These are phyloP conservation scores for Olyra latifolia DNA, from an alignment of 176 grass and related monocot species.

Conservation along the genomic window DNA sequence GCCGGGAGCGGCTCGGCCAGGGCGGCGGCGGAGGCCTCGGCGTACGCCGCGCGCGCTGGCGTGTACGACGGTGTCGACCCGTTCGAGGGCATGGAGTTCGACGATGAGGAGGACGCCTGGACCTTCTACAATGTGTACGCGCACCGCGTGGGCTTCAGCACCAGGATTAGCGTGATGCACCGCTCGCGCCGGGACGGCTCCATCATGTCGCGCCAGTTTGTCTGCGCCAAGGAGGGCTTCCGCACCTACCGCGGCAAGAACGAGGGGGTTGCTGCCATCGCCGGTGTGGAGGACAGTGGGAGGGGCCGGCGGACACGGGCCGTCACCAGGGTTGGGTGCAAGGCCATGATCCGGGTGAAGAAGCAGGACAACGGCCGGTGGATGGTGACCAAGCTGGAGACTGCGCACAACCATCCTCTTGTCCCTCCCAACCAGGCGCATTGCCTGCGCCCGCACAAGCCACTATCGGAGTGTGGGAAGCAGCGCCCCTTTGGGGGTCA, in stretches of 20 bases:
- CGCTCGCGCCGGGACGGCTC: conserved; percentile 64
- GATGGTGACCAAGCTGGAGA: conserved; percentile 70
- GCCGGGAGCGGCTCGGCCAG: conserved; percentile 18
- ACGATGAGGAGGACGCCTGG: conserved; percentile 64
- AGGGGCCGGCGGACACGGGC: conserved; percentile 54
- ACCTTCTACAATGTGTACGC: conserved; percentile 76
- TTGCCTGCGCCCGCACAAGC: conserved; percentile 54
- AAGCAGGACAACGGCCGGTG: conserved; percentile 58
- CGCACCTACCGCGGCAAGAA: conserved; percentile 67
- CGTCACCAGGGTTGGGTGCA: conserved; percentile 73
- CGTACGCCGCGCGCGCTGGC: conserved; percentile 43
- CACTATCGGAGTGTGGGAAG: conserved; percentile 61
- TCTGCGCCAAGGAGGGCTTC: conserved; percentile 78
- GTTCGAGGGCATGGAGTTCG: conserved; percentile 73
- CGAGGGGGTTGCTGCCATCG: background rate
- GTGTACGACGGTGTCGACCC: conserved; percentile 55
- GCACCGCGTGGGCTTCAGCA: conserved; percentile 67
- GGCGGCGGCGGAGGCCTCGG: background rate
- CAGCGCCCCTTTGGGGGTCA: conserved; percentile 20
- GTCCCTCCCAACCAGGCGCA: conserved; percentile 42
- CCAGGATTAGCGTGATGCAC: conserved; percentile 70
- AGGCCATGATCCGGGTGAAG: conserved; percentile 83
- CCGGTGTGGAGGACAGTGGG: conserved; percentile 5
- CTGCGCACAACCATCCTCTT: conserved; percentile 60
- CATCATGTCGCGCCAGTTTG: conserved; percentile 73